Evolutionary conservation across 2,329 filamentous ascomycete genomes (phyloP).

Genomic region (Colletotrichum navitas): DNA sequence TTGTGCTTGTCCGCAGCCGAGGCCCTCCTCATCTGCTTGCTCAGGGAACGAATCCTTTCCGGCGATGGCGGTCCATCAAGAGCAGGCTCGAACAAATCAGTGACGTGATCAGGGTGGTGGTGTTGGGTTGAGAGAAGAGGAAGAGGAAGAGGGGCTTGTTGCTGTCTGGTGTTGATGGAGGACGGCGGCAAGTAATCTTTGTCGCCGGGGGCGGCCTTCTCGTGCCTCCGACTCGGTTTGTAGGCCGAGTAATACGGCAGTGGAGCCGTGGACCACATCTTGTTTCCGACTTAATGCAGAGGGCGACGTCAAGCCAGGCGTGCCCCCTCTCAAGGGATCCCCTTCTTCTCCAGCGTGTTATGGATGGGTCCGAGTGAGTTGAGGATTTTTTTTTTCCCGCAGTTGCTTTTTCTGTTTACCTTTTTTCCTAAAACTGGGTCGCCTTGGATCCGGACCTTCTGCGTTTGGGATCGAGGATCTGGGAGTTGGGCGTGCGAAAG

Average conservation of each 20-base stretch:
- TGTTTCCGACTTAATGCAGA: slow-evolving; percentile 42
- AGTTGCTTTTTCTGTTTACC: slow-evolving; percentile 17
- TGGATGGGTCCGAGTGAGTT: slow-evolving; percentile 21
- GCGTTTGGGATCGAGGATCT: slow-evolving; percentile 28
- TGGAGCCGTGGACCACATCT: slow-evolving; percentile 44
- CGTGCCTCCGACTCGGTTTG: slow-evolving; percentile 34
- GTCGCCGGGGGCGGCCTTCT: slow-evolving; percentile 29
- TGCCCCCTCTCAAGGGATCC: slow-evolving; percentile 40
- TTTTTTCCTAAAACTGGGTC: slow-evolving; percentile 36
- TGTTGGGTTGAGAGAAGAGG: slow-evolving; percentile 33
- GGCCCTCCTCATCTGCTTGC: slow-evolving; percentile 68
- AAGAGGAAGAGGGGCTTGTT: slow-evolving; percentile 20
- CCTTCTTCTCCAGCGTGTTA: slow-evolving; percentile 36
- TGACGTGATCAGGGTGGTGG: slow-evolving; percentile 43
- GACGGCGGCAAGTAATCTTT: slow-evolving; percentile 41
- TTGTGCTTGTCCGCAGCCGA: slow-evolving; percentile 62
- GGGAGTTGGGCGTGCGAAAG: not conserved
- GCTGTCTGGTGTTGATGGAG: not conserved
- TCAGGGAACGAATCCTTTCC: slow-evolving; percentile 69
- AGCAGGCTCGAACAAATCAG: slow-evolving; percentile 67
- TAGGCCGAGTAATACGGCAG: slow-evolving; percentile 45
- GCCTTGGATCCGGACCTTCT: slow-evolving; percentile 28
- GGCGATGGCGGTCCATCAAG: slow-evolving; percentile 73
- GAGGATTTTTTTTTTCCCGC: slow-evolving; percentile 29
- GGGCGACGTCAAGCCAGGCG: slow-evolving; percentile 42